Evolutionary conservation across 352 stramenopile genomes (phyloP), one percentile per base, ranked within the genome.

Genomic region (Globisporangium uncinulatum): DNA sequence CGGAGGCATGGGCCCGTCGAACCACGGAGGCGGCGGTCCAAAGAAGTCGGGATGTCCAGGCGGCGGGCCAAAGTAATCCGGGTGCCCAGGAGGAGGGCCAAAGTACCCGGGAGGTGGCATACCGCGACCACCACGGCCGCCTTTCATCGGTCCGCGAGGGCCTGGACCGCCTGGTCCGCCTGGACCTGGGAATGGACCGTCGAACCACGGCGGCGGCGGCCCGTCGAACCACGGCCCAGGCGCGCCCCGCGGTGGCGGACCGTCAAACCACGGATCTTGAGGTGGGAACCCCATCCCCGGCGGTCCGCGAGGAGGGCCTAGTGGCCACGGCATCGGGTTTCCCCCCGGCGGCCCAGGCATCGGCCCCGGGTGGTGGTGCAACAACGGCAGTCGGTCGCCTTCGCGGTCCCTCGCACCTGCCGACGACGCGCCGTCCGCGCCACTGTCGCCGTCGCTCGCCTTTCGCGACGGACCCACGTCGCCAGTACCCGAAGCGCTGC

Each of bases 1-100:
- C 29, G 73, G 74, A 7, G 72, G 74, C 42, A 67, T 72, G 7
- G 65, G 69, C 0, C 82, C 82, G 57, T 89, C 79, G 51, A 89
- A 92, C 82, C 79, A 92, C 2, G 72, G 79, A 32, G 70, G 69
- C 5, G 77, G 79, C 34, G 77, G 79, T 9, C 79, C 82, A 59
- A 87, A 89, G 73, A 87, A 92, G 59, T 92, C 81, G 14, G 81
- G 81, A 31, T 89, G 79, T 29, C 79, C 82, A 31, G 77, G 79
- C 14, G 79, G 82, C 13, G 77, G 82, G 0, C 76, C 82, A 36
- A 89, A 92, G 59, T 89, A 89, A 42, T 89, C 82, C 34, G 77
- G 80, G 46, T 60, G 55, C 1, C 55, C 55, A 17, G 79, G 75
- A 29, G 81, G 81, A 1, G 76, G 73, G 17, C 79, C 78, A 57